These are phyloP conservation scores for Epichloe sylvatica DNA, from an alignment of 2,329 filamentous ascomycete species.

Conservation along the genomic window DNA sequence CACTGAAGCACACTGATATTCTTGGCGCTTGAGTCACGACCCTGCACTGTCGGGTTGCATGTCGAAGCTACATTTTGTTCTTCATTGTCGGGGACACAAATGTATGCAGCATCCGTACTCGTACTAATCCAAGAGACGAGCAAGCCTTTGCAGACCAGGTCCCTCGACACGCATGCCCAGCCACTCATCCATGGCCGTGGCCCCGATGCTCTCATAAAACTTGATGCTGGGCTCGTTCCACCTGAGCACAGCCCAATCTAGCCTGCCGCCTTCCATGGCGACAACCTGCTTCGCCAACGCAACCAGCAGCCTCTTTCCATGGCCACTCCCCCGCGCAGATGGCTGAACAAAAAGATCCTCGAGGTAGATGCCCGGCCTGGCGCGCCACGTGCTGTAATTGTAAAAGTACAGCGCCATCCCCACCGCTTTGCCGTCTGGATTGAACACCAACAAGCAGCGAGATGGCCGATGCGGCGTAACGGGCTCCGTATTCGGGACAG, in stretches of 20 bases:
- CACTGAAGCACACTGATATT: background rate
- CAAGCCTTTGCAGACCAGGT: slow-evolving; percentile 48
- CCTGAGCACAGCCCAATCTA: slow-evolving; percentile 86
- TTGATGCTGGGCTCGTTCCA: slow-evolving; percentile 86
- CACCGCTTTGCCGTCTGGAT: slow-evolving; percentile 34
- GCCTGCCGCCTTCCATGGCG: slow-evolving; percentile 54
- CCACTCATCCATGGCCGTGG: slow-evolving; percentile 55
- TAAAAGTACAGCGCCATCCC: slow-evolving; percentile 89
- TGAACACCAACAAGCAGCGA: slow-evolving; percentile 57
- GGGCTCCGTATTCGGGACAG: slow-evolving; percentile 33
- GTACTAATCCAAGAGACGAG: slow-evolving; percentile 24
- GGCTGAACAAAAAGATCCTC: slow-evolving; percentile 78
- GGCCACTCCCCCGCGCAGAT: slow-evolving; percentile 55
- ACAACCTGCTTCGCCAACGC: slow-evolving; percentile 68
- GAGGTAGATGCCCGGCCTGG: slow-evolving; percentile 77
- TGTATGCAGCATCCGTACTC: background rate
- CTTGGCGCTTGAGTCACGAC: background rate
- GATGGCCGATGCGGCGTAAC: slow-evolving; percentile 49
- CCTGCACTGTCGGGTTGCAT: background rate
- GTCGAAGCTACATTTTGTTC: no score
- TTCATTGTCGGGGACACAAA: background rate
- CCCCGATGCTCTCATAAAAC: slow-evolving; percentile 67
- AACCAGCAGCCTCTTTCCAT: slow-evolving; percentile 61
- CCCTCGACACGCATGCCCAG: slow-evolving; percentile 62
- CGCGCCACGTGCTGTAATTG: slow-evolving; percentile 89